Evolutionary conservation across 2,329 filamentous ascomycete genomes (phyloP).

Genomic region (Sporothrix phasma): DNA sequence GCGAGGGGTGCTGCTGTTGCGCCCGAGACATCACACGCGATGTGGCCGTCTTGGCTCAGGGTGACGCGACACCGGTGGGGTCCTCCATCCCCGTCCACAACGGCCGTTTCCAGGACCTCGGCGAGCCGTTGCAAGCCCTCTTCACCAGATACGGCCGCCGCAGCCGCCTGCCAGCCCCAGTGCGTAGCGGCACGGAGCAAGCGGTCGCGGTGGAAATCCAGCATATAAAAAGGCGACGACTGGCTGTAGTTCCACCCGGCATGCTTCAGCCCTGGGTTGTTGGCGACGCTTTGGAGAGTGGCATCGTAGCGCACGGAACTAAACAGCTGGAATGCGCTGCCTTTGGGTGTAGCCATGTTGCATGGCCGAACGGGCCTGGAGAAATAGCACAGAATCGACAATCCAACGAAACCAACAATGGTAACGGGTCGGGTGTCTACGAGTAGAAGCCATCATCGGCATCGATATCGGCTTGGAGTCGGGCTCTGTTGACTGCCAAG

Average conservation of each 20-base stretch:
- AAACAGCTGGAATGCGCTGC: constrained; percentile 49
- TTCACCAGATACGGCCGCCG: constrained; percentile 35
- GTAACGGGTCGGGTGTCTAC: neutral
- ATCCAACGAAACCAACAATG: neutral
- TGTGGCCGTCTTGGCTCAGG: constrained; percentile 38
- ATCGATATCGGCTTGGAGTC: neutral
- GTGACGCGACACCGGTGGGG: constrained; percentile 46
- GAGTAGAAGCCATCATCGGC: neutral
- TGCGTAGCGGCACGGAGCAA: constrained; percentile 54
- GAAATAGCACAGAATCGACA: neutral
- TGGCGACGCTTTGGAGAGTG: constrained; percentile 36
- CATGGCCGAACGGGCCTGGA: constrained; percentile 20
- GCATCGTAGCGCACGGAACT: constrained; percentile 65
- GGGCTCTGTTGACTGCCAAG: neutral
- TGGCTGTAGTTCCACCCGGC: constrained; percentile 44
- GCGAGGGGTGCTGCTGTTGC: constrained; percentile 33
- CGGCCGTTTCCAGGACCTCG: constrained; percentile 20
- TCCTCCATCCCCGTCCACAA: constrained; percentile 3
- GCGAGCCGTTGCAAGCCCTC: constrained; percentile 36
- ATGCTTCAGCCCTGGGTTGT: constrained; percentile 28
- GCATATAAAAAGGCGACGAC: constrained; percentile 64
- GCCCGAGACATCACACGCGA: constrained; percentile 34
- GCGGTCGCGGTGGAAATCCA: constrained; percentile 67
- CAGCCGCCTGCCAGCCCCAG: constrained; percentile 44
- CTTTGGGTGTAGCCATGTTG: constrained; percentile 22